Evolutionary conservation across 441 rosid species (phyloP).

Genomic region (Raphanus hybrid): DNA sequence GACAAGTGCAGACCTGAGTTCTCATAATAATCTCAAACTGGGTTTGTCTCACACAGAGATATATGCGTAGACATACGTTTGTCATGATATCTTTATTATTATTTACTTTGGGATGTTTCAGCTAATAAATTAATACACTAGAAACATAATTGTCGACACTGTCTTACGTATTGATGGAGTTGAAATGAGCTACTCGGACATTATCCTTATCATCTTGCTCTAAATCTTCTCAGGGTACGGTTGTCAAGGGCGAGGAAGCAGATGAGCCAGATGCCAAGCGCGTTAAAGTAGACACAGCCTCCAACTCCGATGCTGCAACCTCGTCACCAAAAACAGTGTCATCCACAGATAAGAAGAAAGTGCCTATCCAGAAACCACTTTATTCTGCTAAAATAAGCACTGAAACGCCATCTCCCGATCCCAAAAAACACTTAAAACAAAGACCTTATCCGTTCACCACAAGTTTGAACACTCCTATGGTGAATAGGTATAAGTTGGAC

Average conservation of each 20-base stretch:
- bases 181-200: constrained; percentile 6
- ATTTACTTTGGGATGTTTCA: constrained; percentile 6
- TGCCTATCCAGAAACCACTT: constrained; percentile 49
- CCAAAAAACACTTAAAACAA: constrained; percentile 50
- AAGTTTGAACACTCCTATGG: constrained; percentile 45
- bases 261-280: constrained; percentile 76
- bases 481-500: constrained; percentile 85
- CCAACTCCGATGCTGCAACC: constrained; percentile 49
- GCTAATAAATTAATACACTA: constrained; percentile 6
- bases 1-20: constrained; percentile 13
- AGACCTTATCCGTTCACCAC: constrained; percentile 47
- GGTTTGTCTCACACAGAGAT: constrained; percentile 1
- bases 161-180: neutral
- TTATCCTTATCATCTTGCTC: constrained; percentile 14
- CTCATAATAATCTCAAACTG: neutral
- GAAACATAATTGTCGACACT: constrained; percentile 11
- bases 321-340: constrained; percentile 48
- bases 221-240: constrained; percentile 67
- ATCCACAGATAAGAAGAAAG: constrained; percentile 53
- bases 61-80: neutral
- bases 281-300: constrained; percentile 57
- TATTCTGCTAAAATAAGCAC: constrained; percentile 49
- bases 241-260: constrained; percentile 63
- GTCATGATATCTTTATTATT: constrained; percentile 1
- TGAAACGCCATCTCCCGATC: constrained; percentile 48